Base-by-base conservation (phyloP, 805 yeast genomes). In the Schwanniomyces pseudopolymorphus region DNA sequence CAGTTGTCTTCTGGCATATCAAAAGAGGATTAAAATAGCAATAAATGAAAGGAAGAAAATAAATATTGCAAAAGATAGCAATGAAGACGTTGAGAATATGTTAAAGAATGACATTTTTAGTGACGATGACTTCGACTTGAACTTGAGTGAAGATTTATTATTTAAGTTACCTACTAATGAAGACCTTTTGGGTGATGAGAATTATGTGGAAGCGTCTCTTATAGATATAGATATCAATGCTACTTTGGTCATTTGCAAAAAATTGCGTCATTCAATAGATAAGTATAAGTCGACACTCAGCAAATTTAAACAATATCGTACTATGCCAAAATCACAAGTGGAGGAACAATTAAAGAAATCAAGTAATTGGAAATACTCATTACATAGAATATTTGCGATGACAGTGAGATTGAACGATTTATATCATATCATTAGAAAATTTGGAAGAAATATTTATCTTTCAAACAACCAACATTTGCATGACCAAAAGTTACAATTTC, bases 361-460 rank as follows among this genome's bases (percentile, higher is more conserved):
- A 1, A 72, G 75, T 3, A 53, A 58, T 41, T 65, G 71, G 66
- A 56, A 63, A n/a, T 69, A 63, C 47, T 59, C 79, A 0, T 54
- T 78, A 35, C 85, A 81, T 52, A 65, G 77, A 47, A 61, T 79
- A 3, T 70, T 79, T 46, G 67, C 78, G 5, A 50, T 73, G 44
- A 63, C 79, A 4, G 54, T 78, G 28, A 62, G 80, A 40, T 55
- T 77, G 36, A 80, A 82, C 38, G 84, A 80, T 53, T 45, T 79
- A 26, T 79, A 79, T 53, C 66, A 74, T 4, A 60, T 75, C 2
- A 53, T 77, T 19, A 64, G 84, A 42, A 69, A 69, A 47, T 64
- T 74, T 43, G 83, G 83, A 3, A 68, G 79, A 47, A 71, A 74
- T 39, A 55, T 77, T 5, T 78, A 70, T 51, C 59, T 70, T 20